Conservation (phyloP, 2,329 filamentous ascomycete species). For the Aspergillus aculeatinus region DNA sequence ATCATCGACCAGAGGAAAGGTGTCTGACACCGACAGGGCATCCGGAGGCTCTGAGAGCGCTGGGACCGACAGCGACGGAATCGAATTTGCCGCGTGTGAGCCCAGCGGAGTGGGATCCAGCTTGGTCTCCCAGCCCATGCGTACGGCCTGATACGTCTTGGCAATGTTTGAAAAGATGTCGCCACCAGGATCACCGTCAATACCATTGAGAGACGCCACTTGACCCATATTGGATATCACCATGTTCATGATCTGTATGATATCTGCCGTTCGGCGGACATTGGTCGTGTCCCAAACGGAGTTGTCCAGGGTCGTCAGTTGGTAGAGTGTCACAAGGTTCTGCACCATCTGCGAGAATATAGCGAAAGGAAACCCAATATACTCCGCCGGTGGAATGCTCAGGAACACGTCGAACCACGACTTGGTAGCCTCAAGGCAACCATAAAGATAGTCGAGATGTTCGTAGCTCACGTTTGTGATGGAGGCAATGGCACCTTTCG, state of each 20-base stretch:
- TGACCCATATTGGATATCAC: conserved; percentile 5
- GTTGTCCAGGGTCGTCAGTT: conserved; percentile 9
- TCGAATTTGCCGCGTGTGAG: background rate
- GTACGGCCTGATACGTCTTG: conserved; percentile 9
- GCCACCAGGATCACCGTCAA: conserved; percentile 5
- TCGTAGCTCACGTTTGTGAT: background rate
- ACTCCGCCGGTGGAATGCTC: conserved; percentile 5
- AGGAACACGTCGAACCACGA: conserved; percentile 14
- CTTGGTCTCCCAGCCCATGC: conserved; percentile 9
- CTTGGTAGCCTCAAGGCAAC: conserved; percentile 11
- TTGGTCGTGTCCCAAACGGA: conserved; percentile 6
- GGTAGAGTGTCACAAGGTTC: conserved; percentile 9
- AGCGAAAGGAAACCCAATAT: conserved; percentile 5
- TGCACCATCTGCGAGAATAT: conserved; percentile 12
- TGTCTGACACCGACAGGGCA: background rate
- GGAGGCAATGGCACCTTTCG: background rate
- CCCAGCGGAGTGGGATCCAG: background rate
- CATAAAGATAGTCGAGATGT: conserved; percentile 8
- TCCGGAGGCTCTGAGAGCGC: background rate
- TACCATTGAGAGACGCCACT: background rate
- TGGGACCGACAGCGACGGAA: background rate
- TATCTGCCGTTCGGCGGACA: conserved; percentile 8
- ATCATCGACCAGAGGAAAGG: background rate
- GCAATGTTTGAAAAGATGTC: conserved; percentile 9
- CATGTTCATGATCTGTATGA: conserved; percentile 2